These are phyloP conservation scores for Wakefieldia striispora DNA, from an alignment of 768 basidiomycete species.

Conservation along the genomic window DNA sequence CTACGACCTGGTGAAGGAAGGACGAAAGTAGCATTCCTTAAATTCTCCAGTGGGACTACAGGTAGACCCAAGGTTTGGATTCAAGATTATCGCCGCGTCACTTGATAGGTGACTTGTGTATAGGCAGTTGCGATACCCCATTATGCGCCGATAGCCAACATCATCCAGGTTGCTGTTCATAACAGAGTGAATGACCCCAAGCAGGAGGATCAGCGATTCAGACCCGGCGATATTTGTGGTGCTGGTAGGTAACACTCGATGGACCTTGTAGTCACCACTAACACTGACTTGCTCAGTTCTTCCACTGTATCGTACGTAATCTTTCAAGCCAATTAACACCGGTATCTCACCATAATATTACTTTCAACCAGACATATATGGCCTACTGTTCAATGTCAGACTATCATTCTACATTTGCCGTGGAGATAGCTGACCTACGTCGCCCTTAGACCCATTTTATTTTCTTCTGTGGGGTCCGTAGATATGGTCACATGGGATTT, in stretches of 20 bases:
- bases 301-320: slow-evolving; percentile 56
- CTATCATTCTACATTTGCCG: not conserved
- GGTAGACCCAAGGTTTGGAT: slow-evolving; percentile 62
- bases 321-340: too few species aligned
- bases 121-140: slow-evolving; percentile 64
- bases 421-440: slow-evolving; percentile 13
- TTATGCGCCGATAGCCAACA: slow-evolving; percentile 56
- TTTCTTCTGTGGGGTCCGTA: slow-evolving; percentile 53
- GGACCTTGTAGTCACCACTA: not conserved
- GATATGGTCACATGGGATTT: not conserved
- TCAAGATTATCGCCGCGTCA: not conserved
- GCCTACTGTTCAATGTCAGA: slow-evolving; percentile 56
- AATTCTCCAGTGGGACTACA: slow-evolving; percentile 76
- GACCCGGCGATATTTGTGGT: slow-evolving; percentile 58
- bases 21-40: slow-evolving; percentile 67
- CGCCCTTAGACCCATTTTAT: slow-evolving; percentile 53
- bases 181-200: slow-evolving; percentile 43
- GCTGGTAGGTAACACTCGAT: slow-evolving; percentile 42
- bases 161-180: slow-evolving; percentile 59
- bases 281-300: slow-evolving; percentile 41
- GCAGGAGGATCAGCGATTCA: slow-evolving; percentile 50
- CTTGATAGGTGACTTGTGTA: not conserved
- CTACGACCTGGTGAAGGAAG: slow-evolving; percentile 59
- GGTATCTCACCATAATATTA: not conserved
- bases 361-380: slow-evolving; percentile 61